Conservation (phyloP, 345 rosid species). For the Acer yangbiense region DNA sequence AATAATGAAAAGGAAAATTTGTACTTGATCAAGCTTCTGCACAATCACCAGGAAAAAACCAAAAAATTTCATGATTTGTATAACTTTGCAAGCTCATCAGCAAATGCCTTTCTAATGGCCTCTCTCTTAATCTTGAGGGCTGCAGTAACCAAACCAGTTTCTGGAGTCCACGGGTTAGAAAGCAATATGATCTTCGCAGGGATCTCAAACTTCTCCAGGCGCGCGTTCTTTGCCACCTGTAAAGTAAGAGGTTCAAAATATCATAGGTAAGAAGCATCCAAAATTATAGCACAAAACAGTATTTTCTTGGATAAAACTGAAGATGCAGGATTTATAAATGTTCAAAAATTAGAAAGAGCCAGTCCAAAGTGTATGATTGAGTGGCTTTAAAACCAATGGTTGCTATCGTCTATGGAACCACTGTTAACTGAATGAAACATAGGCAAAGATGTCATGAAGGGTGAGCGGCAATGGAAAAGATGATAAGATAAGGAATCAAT, state of each 20-base stretch:
- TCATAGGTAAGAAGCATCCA: neutral
- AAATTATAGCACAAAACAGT: neutral
- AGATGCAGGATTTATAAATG: neutral
- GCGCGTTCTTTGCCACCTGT: constrained; percentile 74
- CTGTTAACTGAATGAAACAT: neutral
- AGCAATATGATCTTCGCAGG: constrained; percentile 84
- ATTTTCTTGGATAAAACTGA: neutral
- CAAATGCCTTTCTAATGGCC: constrained; percentile 65
- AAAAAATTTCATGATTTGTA: constrained; percentile 40
- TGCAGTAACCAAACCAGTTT: constrained; percentile 88
- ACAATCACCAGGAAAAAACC: neutral
- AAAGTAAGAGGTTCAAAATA: neutral
- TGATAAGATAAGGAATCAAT: neutral
- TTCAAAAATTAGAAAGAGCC: neutral
- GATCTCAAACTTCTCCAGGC: constrained; percentile 88
- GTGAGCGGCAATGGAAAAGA: neutral
- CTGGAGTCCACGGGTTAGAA: constrained; percentile 91
- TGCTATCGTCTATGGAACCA: neutral
- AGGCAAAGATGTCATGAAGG: neutral
- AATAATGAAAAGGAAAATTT: neutral
- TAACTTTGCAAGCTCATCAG: constrained; percentile 70
- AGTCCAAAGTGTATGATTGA: neutral
- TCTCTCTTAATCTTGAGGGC: constrained; percentile 96
- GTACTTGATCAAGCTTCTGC: neutral
- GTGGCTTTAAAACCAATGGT: neutral